phyloP scores from a whole-genome alignment of 257 asterid species.

The Penstemon davidsonii region DNA sequence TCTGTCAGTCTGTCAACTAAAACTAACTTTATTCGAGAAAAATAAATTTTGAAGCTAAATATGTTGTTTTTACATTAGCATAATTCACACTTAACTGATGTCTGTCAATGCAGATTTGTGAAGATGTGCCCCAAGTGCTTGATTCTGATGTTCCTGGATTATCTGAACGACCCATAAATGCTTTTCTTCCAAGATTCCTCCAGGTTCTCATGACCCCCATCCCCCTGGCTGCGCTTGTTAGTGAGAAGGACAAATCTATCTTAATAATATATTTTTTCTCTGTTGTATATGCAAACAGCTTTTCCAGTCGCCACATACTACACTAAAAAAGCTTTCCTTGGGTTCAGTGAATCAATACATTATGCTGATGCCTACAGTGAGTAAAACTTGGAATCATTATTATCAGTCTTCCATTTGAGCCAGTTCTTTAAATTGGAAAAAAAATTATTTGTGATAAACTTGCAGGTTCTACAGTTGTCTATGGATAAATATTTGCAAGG shows the following conservation, averaged over 20 bases:
- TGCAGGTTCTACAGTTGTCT: constrained; percentile 63
- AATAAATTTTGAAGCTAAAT: constrained; percentile 2
- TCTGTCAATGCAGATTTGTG: constrained; percentile 58
- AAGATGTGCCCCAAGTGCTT: constrained; percentile 79
- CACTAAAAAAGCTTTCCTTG: constrained; percentile 79
- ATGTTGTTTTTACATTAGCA: constrained; percentile 4
- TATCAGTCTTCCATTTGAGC: constrained; percentile 13
- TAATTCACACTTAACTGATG: constrained; percentile 2
- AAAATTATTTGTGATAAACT: constrained; percentile 1
- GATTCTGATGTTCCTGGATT: constrained; percentile 81
- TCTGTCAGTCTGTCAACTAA: not conserved
- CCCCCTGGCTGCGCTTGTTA: not conserved
- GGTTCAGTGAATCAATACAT: constrained; percentile 89
- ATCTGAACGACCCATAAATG: constrained; percentile 82
- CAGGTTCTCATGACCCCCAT: constrained; percentile 45
- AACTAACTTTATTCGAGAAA: not conserved
- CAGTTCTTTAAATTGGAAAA: constrained; percentile 12
- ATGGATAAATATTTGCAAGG: constrained; percentile 95
- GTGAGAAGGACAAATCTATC: not conserved
- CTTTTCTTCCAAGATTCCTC: constrained; percentile 84
- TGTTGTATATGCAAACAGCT: constrained; percentile 53
- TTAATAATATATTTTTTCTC: constrained; percentile 12
- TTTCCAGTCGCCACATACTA: constrained; percentile 80
- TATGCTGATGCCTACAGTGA: constrained; percentile 93
- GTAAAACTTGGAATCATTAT: constrained; percentile 30